Conservation (phyloP, 2,329 filamentous ascomycete species). For the Penicillium occitanis region DNA sequence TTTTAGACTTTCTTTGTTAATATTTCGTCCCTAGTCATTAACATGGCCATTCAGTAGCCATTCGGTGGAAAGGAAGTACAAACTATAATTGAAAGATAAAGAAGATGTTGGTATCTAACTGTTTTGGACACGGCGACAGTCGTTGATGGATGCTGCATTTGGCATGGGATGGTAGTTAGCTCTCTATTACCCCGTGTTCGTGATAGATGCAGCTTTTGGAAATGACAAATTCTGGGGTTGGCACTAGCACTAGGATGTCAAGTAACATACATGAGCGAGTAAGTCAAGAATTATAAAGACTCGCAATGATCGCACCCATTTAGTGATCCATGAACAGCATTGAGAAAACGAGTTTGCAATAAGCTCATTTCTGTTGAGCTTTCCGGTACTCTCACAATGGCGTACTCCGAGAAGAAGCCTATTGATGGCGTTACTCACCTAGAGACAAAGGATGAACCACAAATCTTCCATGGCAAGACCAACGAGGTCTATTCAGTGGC, state of each 20-base stretch:
- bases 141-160: background rate
- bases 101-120: background rate
- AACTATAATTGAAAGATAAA: background rate
- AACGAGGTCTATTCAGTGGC: slow-evolving; percentile 13
- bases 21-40: background rate
- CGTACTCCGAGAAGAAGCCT: background rate
- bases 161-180: background rate
- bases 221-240: background rate
- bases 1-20: background rate
- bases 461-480: slow-evolving; percentile 10
- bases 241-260: background rate
- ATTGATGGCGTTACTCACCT: background rate
- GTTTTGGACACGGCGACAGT: background rate
- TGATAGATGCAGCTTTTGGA: background rate
- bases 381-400: background rate
- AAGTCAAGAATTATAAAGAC: background rate
- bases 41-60: background rate
- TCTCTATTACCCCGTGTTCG: background rate
- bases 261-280: background rate
- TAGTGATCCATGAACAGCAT: background rate
- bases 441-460: background rate
- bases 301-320: background rate
- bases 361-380: background rate
- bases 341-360: background rate
- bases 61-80: background rate